Percentiles rank a stretch among this genome's conserved stretches.
phyloP scores from a whole-genome alignment of 108 stramenopile species.

The Schizochytrium sp. region DNA sequence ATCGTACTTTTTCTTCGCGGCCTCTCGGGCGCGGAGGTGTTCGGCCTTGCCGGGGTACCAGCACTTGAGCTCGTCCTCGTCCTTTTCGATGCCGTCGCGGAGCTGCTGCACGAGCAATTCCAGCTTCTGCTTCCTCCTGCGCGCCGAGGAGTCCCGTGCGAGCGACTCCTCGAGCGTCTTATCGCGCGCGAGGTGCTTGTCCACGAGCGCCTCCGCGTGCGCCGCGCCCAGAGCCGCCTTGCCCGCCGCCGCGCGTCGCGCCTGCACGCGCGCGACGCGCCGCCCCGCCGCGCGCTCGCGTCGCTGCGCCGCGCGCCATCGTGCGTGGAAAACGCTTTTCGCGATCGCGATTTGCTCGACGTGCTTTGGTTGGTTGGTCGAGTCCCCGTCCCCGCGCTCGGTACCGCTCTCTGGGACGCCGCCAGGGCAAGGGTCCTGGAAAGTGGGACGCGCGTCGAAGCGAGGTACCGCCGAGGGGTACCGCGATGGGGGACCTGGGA shows the following conservation, averaged over 20 bases:
- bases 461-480: no score
- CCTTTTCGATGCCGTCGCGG: background rate
- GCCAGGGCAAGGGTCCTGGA: no score
- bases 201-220: background rate
- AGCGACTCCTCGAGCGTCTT: background rate
- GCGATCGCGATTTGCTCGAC: no score
- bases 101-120: background rate
- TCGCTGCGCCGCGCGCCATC: no score
- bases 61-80: background rate
- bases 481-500: no score
- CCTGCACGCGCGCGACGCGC: background rate
- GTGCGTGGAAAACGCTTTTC: no score
- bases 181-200: background rate
- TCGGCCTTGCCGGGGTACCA: constrained; percentile 15
- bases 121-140: background rate
- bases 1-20: background rate
- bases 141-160: background rate
- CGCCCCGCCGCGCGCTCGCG: background rate
- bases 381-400: no score
- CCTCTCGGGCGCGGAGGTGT: background rate
- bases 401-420: no score
- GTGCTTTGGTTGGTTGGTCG: no score
- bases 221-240: background rate
- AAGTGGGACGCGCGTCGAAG: no score
- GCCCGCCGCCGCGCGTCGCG: background rate